A percentile compares a stretch with the other conserved stretches of the same genome.
Evolutionary conservation across 441 rosid species (phyloP).

Genomic region (Biscutella auriculata): DNA sequence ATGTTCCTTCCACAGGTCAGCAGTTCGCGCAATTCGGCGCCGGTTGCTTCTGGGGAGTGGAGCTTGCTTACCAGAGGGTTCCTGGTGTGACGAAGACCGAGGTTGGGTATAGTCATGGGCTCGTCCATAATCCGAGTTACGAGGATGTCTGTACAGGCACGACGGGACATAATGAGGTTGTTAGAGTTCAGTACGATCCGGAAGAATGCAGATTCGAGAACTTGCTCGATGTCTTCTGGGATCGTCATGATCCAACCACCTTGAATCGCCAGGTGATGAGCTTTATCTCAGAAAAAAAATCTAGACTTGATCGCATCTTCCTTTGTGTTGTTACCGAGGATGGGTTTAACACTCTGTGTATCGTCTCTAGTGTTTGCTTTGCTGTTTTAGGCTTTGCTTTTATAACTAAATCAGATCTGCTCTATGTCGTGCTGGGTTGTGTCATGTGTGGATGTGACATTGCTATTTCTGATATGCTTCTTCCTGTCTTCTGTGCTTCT

Average conservation of each 20-base stretch:
- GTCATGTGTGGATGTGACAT: no score
- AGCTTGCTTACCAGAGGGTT: conserved; percentile 51
- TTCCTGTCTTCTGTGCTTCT: no score
- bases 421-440: no score
- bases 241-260: conserved; percentile 51
- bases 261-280: conserved; percentile 47
- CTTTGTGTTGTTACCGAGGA: no score
- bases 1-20: conserved; percentile 35
- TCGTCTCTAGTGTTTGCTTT: no score
- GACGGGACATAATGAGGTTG: conserved; percentile 53
- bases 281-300: background rate
- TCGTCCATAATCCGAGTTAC: conserved; percentile 40
- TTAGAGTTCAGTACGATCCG: conserved; percentile 56
- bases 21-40: conserved; percentile 55
- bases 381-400: no score
- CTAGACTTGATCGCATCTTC: background rate
- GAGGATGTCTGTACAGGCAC: conserved; percentile 38
- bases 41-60: conserved; percentile 68
- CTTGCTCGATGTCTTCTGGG: conserved; percentile 51
- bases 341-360: no score
- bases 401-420: no score
- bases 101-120: conserved; percentile 62
- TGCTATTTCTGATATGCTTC: no score
- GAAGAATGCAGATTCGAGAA: conserved; percentile 27
- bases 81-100: conserved; percentile 48